Conservation (phyloP, 2,329 filamentous ascomycete species). For the Colletotrichum eremochloae region DNA sequence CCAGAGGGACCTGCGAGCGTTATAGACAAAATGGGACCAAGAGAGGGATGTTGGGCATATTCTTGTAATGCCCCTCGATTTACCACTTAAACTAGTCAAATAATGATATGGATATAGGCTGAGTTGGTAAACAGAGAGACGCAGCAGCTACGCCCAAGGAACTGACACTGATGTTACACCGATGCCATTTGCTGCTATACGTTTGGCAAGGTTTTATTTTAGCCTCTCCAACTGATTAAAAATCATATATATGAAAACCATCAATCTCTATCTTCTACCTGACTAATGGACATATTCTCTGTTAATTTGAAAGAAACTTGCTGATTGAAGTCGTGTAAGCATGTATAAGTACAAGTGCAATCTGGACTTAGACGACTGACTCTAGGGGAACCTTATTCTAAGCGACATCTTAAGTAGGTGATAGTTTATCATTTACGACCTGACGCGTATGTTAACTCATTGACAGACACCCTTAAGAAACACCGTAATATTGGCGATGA, state of each 20-base stretch:
- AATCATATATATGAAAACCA: too few species aligned
- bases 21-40: neutral
- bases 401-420: neutral
- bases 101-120: too few species aligned
- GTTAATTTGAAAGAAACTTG: neutral
- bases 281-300: neutral
- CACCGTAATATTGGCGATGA: too few species aligned
- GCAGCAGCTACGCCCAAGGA: too few species aligned
- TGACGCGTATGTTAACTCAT: neutral
- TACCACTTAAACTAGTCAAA: too few species aligned
- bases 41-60: too few species aligned
- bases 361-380: neutral
- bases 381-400: neutral
- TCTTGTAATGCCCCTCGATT: too few species aligned
- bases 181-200: too few species aligned
- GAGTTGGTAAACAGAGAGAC: too few species aligned
- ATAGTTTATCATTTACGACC: neutral
- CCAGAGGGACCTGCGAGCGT: neutral
- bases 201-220: too few species aligned
- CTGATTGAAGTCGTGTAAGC: neutral
- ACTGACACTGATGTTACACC: neutral
- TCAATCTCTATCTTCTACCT: too few species aligned
- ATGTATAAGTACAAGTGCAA: neutral
- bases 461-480: neutral
- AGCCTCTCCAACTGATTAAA: too few species aligned